Conservation (phyloP, 495 filamentous ascomycete species). For the Darksidea phi region DNA sequence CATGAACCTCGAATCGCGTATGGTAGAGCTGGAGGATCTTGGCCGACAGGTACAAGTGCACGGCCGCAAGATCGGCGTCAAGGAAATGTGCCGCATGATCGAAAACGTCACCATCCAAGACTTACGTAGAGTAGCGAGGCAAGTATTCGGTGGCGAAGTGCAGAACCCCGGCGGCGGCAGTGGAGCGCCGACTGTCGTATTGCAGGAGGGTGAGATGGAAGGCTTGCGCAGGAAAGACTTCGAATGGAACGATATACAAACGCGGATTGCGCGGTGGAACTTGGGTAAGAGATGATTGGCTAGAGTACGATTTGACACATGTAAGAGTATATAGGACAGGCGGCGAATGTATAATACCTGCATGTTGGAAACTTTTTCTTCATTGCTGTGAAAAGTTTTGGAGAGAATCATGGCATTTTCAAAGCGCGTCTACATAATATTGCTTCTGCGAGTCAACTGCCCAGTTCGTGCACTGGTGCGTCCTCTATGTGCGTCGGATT, state of each 20-base stretch:
- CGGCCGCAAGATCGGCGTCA: constrained; percentile 82
- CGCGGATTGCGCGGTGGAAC: constrained; percentile 78
- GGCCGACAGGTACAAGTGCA: constrained; percentile 95
- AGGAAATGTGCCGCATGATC: constrained; percentile 89
- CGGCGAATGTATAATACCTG: too few species aligned
- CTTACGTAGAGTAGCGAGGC: constrained; percentile 76
- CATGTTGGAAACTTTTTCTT: too few species aligned
- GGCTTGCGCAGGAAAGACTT: constrained; percentile 57
- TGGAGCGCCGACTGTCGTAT: constrained; percentile 88
- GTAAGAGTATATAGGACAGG: too few species aligned
- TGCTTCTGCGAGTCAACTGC: too few species aligned
- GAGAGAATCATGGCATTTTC: too few species aligned
- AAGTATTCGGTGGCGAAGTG: constrained; percentile 74
- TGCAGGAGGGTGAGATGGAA: constrained; percentile 73
- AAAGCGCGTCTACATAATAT: too few species aligned
- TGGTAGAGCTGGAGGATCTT: constrained; percentile 98
- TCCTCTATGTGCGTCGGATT: too few species aligned
- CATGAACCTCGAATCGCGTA: constrained; percentile 96
- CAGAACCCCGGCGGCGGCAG: constrained; percentile 74
- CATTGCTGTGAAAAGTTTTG: too few species aligned
- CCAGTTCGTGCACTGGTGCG: too few species aligned
- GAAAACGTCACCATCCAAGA: constrained; percentile 78
- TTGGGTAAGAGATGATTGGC: constrained; percentile 61
- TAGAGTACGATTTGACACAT: too few species aligned
- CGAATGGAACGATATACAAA: constrained; percentile 86